Evolutionary conservation across 139 green algal species (phyloP).

Genomic region (Picochlorum sp.): DNA sequence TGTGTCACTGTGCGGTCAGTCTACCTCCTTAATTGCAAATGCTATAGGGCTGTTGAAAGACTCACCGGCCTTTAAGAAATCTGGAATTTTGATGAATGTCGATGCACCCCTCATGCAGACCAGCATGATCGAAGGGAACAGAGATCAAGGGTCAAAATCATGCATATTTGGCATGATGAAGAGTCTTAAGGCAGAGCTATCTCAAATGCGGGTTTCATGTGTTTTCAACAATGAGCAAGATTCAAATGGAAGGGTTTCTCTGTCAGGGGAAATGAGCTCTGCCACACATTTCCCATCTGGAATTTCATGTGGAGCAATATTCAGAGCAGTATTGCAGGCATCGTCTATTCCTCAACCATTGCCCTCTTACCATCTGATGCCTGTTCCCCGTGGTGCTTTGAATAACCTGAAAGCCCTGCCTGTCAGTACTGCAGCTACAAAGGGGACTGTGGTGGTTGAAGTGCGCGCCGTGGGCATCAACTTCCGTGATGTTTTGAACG

Average conservation of each 20-base stretch:
- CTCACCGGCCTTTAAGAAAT: not conserved
- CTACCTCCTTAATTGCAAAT: not conserved
- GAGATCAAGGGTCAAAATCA: not conserved
- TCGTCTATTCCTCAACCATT: not conserved
- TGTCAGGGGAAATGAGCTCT: not conserved
- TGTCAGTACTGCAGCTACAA: not conserved
- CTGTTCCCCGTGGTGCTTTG: constrained; percentile 33
- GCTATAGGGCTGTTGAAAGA: not conserved
- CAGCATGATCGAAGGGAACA: not conserved
- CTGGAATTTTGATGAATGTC: not conserved
- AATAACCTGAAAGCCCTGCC: constrained; percentile 24
- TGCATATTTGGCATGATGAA: constrained; percentile 4
- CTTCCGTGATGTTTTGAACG: constrained; percentile 65
- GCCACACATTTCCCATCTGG: constrained; percentile 7
- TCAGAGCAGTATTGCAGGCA: constrained; percentile 6
- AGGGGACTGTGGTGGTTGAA: constrained; percentile 32
- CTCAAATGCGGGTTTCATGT: not conserved
- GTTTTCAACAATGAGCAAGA: not conserved
- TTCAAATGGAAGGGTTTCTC: too few species aligned
- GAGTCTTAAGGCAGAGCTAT: not conserved
- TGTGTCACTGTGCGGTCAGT: not conserved
- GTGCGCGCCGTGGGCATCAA: constrained; percentile 78
- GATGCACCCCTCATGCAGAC: not conserved
- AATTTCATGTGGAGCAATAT: not conserved
- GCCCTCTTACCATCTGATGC: constrained; percentile 31